Percentiles rank a stretch among this genome's conserved stretches.
Evolutionary conservation across 208 protist genomes (phyloP).

Genomic region (Trichomonas vaginalis): DNA sequence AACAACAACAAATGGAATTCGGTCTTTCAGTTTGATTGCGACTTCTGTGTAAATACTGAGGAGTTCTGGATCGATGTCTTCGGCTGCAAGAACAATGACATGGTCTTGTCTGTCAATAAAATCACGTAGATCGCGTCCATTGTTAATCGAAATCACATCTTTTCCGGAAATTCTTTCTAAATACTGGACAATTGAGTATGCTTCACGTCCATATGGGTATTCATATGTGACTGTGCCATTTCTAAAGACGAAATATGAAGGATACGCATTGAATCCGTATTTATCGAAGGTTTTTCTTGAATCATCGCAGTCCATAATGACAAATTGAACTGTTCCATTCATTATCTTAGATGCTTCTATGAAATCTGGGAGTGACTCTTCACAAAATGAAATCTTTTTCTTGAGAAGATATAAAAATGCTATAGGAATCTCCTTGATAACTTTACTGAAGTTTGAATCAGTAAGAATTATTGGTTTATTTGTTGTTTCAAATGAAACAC

Average conservation of each 20-base stretch:
- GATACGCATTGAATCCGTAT: neutral
- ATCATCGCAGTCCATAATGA: neutral
- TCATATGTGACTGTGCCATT: neutral
- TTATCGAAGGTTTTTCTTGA: neutral
- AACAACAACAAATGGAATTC: neutral
- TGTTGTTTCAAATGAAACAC: neutral
- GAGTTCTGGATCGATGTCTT: neutral
- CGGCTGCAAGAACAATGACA: neutral
- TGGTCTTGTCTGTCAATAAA: neutral
- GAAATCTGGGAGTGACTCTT: neutral
- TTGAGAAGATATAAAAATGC: neutral
- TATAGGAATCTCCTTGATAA: neutral
- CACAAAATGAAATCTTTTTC: neutral
- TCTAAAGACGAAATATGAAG: neutral
- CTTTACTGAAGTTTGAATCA: neutral
- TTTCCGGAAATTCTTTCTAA: neutral
- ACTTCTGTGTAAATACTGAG: neutral
- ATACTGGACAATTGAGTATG: neutral
- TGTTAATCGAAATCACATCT: neutral
- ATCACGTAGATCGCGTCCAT: neutral
- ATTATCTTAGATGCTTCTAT: neutral
- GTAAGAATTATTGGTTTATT: neutral
- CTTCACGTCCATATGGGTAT: neutral
- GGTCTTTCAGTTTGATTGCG: neutral
- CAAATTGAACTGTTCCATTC: neutral